Conservation (phyloP, 2,329 filamentous ascomycete species). For the Purpureocillium takamizusanense region DNA sequence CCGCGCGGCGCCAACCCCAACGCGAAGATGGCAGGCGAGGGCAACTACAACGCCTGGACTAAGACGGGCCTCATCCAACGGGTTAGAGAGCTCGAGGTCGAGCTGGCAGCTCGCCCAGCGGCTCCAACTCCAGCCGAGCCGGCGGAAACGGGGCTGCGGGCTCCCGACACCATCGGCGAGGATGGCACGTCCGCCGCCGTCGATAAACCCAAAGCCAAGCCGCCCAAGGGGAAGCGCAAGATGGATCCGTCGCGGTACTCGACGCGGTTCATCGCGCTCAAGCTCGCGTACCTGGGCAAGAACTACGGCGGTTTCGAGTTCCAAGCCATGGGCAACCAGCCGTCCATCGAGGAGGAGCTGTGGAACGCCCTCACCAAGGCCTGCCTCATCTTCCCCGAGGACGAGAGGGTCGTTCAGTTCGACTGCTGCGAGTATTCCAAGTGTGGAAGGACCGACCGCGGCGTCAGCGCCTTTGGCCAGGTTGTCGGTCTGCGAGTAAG, state of each 20-base stretch:
- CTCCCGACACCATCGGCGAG: neutral
- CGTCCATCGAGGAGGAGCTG: slow-evolving; percentile 85
- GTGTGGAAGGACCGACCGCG: slow-evolving; percentile 84
- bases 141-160: neutral
- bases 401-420: slow-evolving; percentile 61
- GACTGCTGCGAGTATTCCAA: slow-evolving; percentile 86
- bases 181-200: neutral
- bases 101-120: slow-evolving; percentile 42
- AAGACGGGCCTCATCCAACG: slow-evolving; percentile 59
- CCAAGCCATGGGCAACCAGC: slow-evolving; percentile 59
- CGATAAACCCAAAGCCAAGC: slow-evolving; percentile 11
- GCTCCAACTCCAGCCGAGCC: slow-evolving; percentile 16
- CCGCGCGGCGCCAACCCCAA: slow-evolving; percentile 1
- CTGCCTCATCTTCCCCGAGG: slow-evolving; percentile 67
- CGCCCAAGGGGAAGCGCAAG: slow-evolving; percentile 36
- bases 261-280: slow-evolving; percentile 79
- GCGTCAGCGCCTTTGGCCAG: slow-evolving; percentile 95
- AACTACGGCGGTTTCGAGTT: slow-evolving; percentile 92
- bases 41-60: slow-evolving; percentile 57
- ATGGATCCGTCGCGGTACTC: slow-evolving; percentile 76
- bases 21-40: slow-evolving; percentile 20
- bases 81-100: slow-evolving; percentile 57
- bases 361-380: slow-evolving; percentile 85
- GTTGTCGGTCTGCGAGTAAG: slow-evolving; percentile 78
- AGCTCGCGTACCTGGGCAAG: slow-evolving; percentile 87